A percentile compares a stretch with the other conserved stretches of the same genome.
phyloP scores from a whole-genome alignment of 1,284 basidiomycete genomes.

The Cryptococcus jaspeensis region DNA sequence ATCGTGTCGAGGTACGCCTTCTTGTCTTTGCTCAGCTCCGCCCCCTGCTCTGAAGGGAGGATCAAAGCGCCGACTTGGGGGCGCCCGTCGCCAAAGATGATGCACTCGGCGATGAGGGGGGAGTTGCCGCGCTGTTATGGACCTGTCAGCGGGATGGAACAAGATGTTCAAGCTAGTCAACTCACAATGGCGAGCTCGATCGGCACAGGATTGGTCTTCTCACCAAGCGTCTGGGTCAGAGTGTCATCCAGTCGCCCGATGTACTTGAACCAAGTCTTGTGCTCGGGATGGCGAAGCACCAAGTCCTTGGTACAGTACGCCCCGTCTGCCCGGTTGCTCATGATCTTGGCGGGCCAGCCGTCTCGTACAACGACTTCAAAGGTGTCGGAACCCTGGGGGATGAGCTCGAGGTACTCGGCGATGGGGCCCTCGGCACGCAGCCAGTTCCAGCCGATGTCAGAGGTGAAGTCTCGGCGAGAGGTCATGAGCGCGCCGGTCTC shows the following conservation, averaged over 20 bases:
- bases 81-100: conserved; percentile 61
- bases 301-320: conserved; percentile 64
- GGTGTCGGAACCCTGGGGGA: conserved; percentile 53
- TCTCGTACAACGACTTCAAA: conserved; percentile 60
- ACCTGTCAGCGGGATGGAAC: background rate
- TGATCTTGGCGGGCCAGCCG: conserved; percentile 60
- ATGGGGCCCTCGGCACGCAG: conserved; percentile 53
- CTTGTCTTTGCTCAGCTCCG: conserved; percentile 50
- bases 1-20: conserved; percentile 51
- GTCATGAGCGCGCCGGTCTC: conserved; percentile 49
- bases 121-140: conserved; percentile 44
- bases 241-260: conserved; percentile 64
- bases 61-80: conserved; percentile 60
- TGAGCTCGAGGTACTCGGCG: conserved; percentile 55
- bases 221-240: conserved; percentile 53
- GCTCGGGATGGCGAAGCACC: conserved; percentile 55
- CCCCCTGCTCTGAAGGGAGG: conserved; percentile 57
- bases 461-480: conserved; percentile 56
- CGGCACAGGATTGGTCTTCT: conserved; percentile 61
- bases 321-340: conserved; percentile 60
- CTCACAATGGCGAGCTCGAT: conserved; percentile 49
- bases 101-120: conserved; percentile 55
- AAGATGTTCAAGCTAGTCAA: too few relatives aligned
- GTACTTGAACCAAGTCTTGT: conserved; percentile 57
- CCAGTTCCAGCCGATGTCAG: conserved; percentile 65